A percentile compares a stretch with the other conserved stretches of the same genome.
phyloP scores from a whole-genome alignment of 2,329 filamentous ascomycete species.

The Fusarium chaquense region DNA sequence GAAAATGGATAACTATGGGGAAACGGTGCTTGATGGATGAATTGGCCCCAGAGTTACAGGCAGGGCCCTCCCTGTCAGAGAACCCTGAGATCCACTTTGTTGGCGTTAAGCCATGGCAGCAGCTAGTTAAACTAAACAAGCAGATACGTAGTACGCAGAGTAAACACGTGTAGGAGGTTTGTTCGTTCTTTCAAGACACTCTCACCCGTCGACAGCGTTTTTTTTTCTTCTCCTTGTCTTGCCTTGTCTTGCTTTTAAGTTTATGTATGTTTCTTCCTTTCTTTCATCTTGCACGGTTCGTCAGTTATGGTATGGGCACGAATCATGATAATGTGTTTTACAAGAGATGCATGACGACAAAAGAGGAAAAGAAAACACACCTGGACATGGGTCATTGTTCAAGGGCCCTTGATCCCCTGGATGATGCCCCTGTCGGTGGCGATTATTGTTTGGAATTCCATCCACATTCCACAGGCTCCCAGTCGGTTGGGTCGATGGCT shows the following conservation, averaged over 20 bases:
- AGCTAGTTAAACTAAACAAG: constrained; percentile 12
- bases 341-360: constrained; percentile 25
- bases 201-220: background rate
- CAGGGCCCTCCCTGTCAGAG: constrained; percentile 19
- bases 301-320: background rate
- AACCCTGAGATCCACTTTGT: constrained; percentile 23
- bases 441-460: constrained; percentile 30
- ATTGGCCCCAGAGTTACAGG: constrained; percentile 5
- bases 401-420: constrained; percentile 4
- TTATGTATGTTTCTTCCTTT: background rate
- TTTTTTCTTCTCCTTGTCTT: background rate
- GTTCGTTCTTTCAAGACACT: background rate
- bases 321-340: constrained; percentile 26
- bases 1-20: constrained; percentile 24
- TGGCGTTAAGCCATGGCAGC: constrained; percentile 11
- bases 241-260: background rate
- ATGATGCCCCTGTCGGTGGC: constrained; percentile 36
- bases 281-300: background rate
- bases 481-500: constrained; percentile 28
- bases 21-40: constrained; percentile 14
- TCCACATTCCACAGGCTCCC: constrained; percentile 40
- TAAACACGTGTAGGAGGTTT: constrained; percentile 19
- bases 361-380: constrained; percentile 23
- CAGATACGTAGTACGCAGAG: background rate
- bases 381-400: constrained; percentile 9